Conservation (phyloP, 169 alveolate genomes). For the Eimeria acervulina region DNA sequence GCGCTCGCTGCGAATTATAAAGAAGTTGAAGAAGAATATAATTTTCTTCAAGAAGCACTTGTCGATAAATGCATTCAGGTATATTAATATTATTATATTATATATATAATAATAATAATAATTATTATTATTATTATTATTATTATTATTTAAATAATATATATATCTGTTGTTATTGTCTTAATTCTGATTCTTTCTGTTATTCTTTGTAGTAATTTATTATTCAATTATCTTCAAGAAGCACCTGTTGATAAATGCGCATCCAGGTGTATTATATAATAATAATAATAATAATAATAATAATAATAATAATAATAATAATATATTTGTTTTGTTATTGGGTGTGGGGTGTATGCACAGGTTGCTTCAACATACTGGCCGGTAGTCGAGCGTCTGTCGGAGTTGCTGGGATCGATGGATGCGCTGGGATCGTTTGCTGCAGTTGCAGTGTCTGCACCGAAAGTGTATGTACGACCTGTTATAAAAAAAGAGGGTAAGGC, state of each 20-base stretch:
- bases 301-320: no score
- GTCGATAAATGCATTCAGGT: slow-evolving; percentile 13
- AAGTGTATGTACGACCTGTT: slow-evolving; percentile 94
- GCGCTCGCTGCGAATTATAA: slow-evolving; percentile 90
- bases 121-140: neutral
- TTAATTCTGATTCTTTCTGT: neutral
- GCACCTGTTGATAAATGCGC: neutral
- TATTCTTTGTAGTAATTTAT: neutral
- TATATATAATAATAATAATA: neutral
- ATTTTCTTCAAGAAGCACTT: slow-evolving; percentile 89
- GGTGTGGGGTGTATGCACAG: neutral
- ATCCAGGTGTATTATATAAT: neutral
- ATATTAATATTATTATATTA: neutral
- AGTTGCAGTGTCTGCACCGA: slow-evolving; percentile 92
- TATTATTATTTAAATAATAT: neutral
- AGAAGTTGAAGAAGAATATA: slow-evolving; percentile 90
- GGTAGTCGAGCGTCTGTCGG: slow-evolving; percentile 94
- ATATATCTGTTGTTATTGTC: neutral
- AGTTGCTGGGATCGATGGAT: slow-evolving; percentile 95
- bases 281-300: no score
- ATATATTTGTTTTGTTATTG: neutral
- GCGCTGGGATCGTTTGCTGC: slow-evolving; percentile 96
- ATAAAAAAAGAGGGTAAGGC: slow-evolving; percentile 88
- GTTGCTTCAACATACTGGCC: slow-evolving; percentile 98
- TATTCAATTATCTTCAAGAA: neutral